These are phyloP conservation scores for Syzygium aromaticum DNA, from an alignment of 345 rosid genomes.

Conservation along the genomic window DNA sequence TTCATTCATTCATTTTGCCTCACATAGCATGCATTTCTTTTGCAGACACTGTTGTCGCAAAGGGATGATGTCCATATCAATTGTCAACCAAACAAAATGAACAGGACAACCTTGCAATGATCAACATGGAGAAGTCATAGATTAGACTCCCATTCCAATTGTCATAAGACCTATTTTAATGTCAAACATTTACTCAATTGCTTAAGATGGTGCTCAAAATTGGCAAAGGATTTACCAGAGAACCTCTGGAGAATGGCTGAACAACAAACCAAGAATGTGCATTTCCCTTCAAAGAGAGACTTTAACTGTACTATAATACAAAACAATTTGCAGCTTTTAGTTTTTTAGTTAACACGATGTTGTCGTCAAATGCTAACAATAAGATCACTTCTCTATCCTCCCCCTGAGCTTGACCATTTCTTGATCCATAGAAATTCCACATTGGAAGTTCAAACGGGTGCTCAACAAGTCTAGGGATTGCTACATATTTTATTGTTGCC, in stretches of 20 bases:
- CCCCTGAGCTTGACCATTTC: not conserved
- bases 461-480: accelerated
- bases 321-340: too few species aligned
- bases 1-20: not conserved
- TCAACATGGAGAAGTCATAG: not conserved
- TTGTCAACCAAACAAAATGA: not conserved
- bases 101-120: not conserved
- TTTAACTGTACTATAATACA: too few species aligned
- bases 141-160: not conserved
- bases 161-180: not conserved
- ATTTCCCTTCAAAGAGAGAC: too few species aligned
- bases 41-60: not conserved
- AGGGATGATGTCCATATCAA: not conserved
- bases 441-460: not conserved
- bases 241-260: not conserved
- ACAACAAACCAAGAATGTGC: not conserved
- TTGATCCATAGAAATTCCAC: not conserved
- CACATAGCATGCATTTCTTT: not conserved
- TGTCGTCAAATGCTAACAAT: not conserved
- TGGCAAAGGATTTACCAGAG: not conserved
- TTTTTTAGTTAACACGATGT: not conserved
- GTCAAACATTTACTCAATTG: not conserved
- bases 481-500: not conserved
- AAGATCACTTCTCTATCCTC: not conserved
- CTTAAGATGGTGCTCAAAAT: not conserved